A percentile compares a stretch with the other conserved stretches of the same genome.
Conservation (phyloP, 805 yeast genomes). For the Suhomyces kilbournensis region DNA sequence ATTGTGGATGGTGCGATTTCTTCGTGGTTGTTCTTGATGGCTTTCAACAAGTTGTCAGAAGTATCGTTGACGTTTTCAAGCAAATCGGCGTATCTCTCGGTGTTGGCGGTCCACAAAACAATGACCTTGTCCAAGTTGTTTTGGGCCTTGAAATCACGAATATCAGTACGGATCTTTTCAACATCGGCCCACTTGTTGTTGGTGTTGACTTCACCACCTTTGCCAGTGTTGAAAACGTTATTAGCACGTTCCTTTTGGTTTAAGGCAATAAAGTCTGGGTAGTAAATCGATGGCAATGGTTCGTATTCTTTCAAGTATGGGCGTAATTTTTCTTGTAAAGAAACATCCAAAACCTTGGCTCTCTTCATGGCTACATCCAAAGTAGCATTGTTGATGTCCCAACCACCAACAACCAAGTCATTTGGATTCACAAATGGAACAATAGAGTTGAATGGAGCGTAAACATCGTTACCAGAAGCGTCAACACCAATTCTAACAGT, state of each 20-base stretch:
- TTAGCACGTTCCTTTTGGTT: slow-evolving; percentile 92
- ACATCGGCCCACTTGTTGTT: slow-evolving; percentile 85
- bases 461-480: slow-evolving; percentile 75
- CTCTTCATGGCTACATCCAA: slow-evolving; percentile 78
- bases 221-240: slow-evolving; percentile 65
- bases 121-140: slow-evolving; percentile 82
- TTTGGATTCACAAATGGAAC: slow-evolving; percentile 89
- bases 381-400: slow-evolving; percentile 83
- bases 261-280: slow-evolving; percentile 95
- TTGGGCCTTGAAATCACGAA: slow-evolving; percentile 66
- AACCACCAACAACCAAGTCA: slow-evolving; percentile 86
- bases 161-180: slow-evolving; percentile 80
- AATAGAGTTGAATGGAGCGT: slow-evolving; percentile 86
- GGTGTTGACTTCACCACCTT: slow-evolving; percentile 48
- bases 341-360: slow-evolving; percentile 82
- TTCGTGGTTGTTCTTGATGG: slow-evolving; percentile 74
- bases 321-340: slow-evolving; percentile 72
- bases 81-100: slow-evolving; percentile 86
- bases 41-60: slow-evolving; percentile 67
- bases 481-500: slow-evolving; percentile 90
- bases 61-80: slow-evolving; percentile 83
- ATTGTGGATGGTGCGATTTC: slow-evolving; percentile 93
- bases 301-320: slow-evolving; percentile 56
- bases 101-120: slow-evolving; percentile 95
- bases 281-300: slow-evolving; percentile 85